Conservation (phyloP, 2,329 filamentous ascomycete genomes). For the Arthroderma sp. region DNA sequence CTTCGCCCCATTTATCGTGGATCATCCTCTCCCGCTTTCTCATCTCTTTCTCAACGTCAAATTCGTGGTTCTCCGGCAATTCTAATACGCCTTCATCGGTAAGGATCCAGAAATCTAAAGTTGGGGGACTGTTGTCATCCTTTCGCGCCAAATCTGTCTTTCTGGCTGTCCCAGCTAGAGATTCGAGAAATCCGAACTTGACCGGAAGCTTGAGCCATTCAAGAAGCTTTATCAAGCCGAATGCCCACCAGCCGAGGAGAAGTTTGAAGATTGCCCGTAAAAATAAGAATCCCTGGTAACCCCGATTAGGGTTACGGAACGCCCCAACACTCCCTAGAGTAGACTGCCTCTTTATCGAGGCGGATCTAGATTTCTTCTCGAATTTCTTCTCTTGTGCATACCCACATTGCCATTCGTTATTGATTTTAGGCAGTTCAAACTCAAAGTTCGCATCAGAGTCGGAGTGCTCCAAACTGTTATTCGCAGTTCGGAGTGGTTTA, state of each 20-base stretch:
- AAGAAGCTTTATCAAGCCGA: conserved; percentile 42
- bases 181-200: conserved; percentile 50
- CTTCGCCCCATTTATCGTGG: conserved; percentile 27
- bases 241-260: conserved; percentile 44
- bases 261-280: conserved; percentile 60
- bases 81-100: conserved; percentile 40
- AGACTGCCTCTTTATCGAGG: conserved; percentile 24
- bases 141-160: conserved; percentile 10
- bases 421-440: conserved; percentile 23
- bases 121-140: conserved; percentile 10
- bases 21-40: conserved; percentile 44
- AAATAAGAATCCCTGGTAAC: conserved; percentile 61
- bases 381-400: conserved; percentile 34
- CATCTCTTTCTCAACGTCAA: conserved; percentile 73
- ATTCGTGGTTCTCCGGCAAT: conserved; percentile 47
- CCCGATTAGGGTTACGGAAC: conserved; percentile 62
- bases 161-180: conserved; percentile 19
- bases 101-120: conserved; percentile 41
- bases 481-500: conserved; percentile 8
- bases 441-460: conserved; percentile 17
- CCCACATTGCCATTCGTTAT: conserved; percentile 31
- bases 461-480: conserved; percentile 4
- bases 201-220: conserved; percentile 46
- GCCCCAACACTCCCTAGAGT: conserved; percentile 57
- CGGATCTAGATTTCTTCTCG: conserved; percentile 23